Conservation (phyloP, 2,329 filamentous ascomycete species). For the Botryotinia calthae region DNA sequence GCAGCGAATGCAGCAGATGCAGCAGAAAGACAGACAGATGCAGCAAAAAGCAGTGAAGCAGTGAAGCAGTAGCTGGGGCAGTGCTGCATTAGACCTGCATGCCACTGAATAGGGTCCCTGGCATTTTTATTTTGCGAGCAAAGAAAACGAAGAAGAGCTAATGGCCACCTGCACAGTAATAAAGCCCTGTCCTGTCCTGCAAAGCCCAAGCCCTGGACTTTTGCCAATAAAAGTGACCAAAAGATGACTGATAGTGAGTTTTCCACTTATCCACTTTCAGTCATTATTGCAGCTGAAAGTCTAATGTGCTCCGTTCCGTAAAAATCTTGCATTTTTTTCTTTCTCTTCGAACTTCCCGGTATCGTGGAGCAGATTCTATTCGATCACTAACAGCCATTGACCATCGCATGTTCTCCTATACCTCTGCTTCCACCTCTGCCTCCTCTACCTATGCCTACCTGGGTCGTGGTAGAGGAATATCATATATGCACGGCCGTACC, state of each 20-base stretch:
- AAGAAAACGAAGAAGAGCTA: background rate
- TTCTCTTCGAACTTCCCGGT: constrained; percentile 8
- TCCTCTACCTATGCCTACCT: background rate
- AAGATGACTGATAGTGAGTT: background rate
- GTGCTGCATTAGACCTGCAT: constrained; percentile 20
- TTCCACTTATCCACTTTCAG: constrained; percentile 19
- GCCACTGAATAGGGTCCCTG: constrained; percentile 13
- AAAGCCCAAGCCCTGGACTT: background rate
- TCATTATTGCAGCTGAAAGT: constrained; percentile 20
- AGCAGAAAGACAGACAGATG: background rate
- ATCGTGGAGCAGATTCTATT: constrained; percentile 18
- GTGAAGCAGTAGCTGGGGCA: constrained; percentile 6
- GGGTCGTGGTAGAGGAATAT: background rate
- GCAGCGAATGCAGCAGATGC: background rate
- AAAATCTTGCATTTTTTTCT: constrained; percentile 15
- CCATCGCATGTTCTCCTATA: background rate
- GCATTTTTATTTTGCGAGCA: background rate
- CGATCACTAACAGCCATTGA: constrained; percentile 2
- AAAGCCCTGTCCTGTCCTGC: constrained; percentile 2
- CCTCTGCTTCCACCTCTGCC: background rate
- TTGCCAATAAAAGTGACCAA: background rate
- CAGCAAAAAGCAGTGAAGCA: background rate
- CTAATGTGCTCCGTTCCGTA: constrained; percentile 1
- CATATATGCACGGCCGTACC: constrained; percentile 21
- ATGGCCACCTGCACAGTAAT: constrained; percentile 17